These are phyloP conservation scores for Penicillium egyptiacum DNA, from an alignment of 495 filamentous ascomycete species.

Conservation along the genomic window DNA sequence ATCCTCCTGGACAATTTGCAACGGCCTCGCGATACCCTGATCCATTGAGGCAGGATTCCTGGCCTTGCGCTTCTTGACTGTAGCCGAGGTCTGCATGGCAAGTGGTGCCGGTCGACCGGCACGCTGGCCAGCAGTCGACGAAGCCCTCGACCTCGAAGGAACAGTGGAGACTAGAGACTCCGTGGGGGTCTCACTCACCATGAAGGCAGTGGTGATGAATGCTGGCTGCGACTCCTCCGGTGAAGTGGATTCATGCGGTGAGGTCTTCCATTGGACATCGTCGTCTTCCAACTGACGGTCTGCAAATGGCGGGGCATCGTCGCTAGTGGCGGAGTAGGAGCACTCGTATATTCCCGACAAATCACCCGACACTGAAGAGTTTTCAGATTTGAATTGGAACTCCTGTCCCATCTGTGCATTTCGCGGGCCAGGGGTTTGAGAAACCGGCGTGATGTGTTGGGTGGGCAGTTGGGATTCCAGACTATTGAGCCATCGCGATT, in stretches of 20 bases:
- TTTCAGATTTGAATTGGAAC: constrained; percentile 46
- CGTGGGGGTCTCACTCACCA: constrained; percentile 40
- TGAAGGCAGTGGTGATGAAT: constrained; percentile 38
- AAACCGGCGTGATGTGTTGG: constrained; percentile 32
- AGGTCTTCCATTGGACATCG: constrained; percentile 33
- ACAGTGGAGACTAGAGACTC: constrained; percentile 34
- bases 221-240: constrained; percentile 29
- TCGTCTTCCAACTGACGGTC: constrained; percentile 38
- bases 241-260: constrained; percentile 27
- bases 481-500: constrained; percentile 41
- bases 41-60: constrained; percentile 35
- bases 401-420: constrained; percentile 29
- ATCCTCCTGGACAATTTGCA: constrained; percentile 52
- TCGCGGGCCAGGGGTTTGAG: constrained; percentile 25
- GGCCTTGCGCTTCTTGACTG: constrained; percentile 46
- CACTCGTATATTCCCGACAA: constrained; percentile 37
- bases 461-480: constrained; percentile 40
- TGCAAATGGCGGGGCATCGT: constrained; percentile 34
- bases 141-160: constrained; percentile 31
- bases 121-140: constrained; percentile 31
- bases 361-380: constrained; percentile 43
- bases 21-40: constrained; percentile 33
- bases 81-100: constrained; percentile 38
- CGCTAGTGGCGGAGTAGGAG: constrained; percentile 40
- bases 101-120: constrained; percentile 34